Evolutionary conservation across 208 protist genomes (phyloP).

Genomic region (Balamuthia mandrillaris): DNA sequence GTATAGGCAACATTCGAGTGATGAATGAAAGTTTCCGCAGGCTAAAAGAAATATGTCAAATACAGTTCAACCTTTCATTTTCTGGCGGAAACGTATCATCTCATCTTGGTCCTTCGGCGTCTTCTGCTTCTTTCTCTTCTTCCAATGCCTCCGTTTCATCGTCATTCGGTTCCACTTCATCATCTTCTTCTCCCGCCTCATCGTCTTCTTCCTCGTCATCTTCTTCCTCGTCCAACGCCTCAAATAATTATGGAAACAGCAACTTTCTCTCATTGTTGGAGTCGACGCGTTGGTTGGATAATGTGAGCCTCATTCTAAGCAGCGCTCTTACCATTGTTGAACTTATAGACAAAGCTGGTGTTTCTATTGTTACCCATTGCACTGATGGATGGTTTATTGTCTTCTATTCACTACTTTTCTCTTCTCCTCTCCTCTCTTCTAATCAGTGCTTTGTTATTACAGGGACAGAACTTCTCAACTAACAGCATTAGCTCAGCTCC

Average conservation of each 20-base stretch:
- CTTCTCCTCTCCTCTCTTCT: too few relatives aligned
- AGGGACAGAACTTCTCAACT: constrained; percentile 88
- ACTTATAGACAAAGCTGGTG: neutral
- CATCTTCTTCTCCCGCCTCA: neutral
- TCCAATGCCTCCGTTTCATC: too few relatives aligned
- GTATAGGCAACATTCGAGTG: constrained; percentile 42
- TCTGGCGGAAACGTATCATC: too few relatives aligned
- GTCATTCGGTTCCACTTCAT: too few relatives aligned
- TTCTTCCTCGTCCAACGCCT: neutral
- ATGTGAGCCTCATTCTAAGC: neutral
- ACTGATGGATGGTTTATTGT: too few relatives aligned
- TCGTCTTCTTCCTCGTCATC: neutral
- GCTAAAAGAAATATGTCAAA: constrained; percentile 36
- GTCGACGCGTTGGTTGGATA: neutral
- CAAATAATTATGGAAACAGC: neutral
- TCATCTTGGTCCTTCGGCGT: too few relatives aligned
- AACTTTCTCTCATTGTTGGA: neutral
- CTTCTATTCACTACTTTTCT: too few relatives aligned
- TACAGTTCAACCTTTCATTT: too few relatives aligned
- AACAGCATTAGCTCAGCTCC: constrained; percentile 23
- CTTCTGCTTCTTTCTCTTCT: too few relatives aligned
- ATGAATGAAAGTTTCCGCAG: constrained; percentile 40
- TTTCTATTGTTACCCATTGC: neutral
- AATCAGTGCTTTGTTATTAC: neutral
- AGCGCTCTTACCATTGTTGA: neutral